These are phyloP conservation scores for Cyanodermella asteris DNA, from an alignment of 2,329 filamentous ascomycete genomes.

Conservation along the genomic window DNA sequence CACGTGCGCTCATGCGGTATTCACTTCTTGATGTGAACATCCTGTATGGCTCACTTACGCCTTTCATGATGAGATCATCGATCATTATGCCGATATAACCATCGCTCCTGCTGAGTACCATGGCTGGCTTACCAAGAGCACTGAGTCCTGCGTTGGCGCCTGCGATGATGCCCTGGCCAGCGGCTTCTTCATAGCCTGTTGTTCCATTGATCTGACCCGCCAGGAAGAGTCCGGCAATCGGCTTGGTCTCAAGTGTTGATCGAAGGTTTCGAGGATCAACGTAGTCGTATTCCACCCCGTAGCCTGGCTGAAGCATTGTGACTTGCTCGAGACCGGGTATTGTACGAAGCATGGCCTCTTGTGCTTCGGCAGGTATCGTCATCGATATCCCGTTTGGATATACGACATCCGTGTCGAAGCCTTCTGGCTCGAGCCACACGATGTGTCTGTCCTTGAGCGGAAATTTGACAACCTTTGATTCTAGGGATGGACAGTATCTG, in stretches of 20 bases:
- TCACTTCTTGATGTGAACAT: constrained; percentile 97
- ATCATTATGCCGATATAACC: constrained; percentile 98
- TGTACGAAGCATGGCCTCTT: constrained; percentile 65
- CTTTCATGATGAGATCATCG: constrained; percentile 90
- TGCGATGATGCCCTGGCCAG: constrained; percentile 76
- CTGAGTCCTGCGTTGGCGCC: constrained; percentile 85
- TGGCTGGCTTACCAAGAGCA: constrained; percentile 39
- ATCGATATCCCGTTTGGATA: constrained; percentile 96
- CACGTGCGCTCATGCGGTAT: constrained; percentile 76
- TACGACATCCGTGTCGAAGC: constrained; percentile 69
- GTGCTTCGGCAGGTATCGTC: constrained; percentile 77
- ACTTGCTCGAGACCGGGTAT: constrained; percentile 76
- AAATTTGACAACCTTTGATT: constrained; percentile 85
- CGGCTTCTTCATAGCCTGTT: constrained; percentile 93
- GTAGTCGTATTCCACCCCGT: constrained; percentile 97
- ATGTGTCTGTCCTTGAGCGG: constrained; percentile 60
- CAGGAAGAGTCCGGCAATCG: constrained; percentile 69
- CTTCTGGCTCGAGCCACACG: constrained; percentile 93
- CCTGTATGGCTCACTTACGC: constrained; percentile 86
- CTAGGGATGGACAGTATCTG: constrained; percentile 83
- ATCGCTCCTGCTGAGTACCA: constrained; percentile 59
- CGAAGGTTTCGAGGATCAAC: constrained; percentile 77
- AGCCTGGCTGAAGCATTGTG: constrained; percentile 81
- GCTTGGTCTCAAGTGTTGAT: constrained; percentile 83
- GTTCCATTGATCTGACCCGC: constrained; percentile 97